Conservation (phyloP, 1,284 basidiomycete species). For the Trichosporon coremiiforme region DNA sequence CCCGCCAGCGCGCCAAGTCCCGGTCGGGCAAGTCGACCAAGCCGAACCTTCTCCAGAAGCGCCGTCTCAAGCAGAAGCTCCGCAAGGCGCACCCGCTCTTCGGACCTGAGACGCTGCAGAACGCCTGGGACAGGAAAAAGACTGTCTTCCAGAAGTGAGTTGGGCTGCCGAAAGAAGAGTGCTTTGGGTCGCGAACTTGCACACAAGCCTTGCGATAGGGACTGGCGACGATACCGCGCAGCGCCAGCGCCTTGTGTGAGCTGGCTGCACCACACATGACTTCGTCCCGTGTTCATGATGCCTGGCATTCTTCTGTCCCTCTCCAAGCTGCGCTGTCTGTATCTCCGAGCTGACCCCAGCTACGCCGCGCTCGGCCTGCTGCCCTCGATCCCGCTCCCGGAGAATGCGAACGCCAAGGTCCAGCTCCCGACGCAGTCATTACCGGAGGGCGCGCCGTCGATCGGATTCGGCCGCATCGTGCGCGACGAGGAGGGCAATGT, state of each 20-base stretch:
- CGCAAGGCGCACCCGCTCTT: conserved; percentile 76
- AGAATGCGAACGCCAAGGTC: conserved; percentile 37
- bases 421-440: conserved; percentile 40
- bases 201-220: too few relatives aligned
- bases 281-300: too few relatives aligned
- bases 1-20: conserved; percentile 67
- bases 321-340: too few relatives aligned
- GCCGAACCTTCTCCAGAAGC: conserved; percentile 41
- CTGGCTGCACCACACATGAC: too few relatives aligned
- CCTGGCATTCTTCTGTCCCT: too few relatives aligned
- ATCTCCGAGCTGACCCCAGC: conserved; percentile 33
- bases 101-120: conserved; percentile 78
- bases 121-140: conserved; percentile 83
- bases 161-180: background rate
- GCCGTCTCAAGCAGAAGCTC: conserved; percentile 49
- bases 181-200: too few relatives aligned
- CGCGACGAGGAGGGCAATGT: conserved; percentile 81
- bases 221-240: too few relatives aligned
- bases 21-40: conserved; percentile 46
- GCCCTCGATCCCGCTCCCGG: conserved; percentile 50
- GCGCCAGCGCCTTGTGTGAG: too few relatives aligned
- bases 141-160: conserved; percentile 92
- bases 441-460: conserved; percentile 58
- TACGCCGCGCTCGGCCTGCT: conserved; percentile 56
- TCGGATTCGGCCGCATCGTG: conserved; percentile 79